These are phyloP conservation scores for Lachnellula subtilissima DNA, from an alignment of 2,329 filamentous ascomycete species.

Conservation along the genomic window DNA sequence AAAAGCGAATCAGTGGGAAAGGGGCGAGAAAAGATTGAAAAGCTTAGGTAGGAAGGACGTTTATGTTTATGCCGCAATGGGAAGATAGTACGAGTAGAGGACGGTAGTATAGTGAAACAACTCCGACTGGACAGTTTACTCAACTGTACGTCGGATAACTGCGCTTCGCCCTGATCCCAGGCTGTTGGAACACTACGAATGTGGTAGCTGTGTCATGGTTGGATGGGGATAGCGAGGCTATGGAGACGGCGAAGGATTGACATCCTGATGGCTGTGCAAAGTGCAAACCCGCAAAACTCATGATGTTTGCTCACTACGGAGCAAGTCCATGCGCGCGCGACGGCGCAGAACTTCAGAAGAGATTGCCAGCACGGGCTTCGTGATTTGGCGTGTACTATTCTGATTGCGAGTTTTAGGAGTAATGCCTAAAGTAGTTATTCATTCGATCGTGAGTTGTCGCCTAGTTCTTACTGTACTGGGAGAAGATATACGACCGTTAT, in stretches of 20 bases:
- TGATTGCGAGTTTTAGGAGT: neutral
- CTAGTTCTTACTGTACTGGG: neutral
- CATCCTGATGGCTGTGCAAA: slow-evolving; percentile 17
- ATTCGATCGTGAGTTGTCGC: neutral
- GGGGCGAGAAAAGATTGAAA: slow-evolving; percentile 2
- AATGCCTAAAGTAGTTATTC: too few species aligned
- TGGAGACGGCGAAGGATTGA: slow-evolving; percentile 11
- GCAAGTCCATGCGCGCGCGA: slow-evolving; percentile 9
- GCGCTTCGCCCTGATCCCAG: slow-evolving; percentile 3
- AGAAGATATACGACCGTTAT: neutral
- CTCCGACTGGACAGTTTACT: neutral
- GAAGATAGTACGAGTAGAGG: neutral
- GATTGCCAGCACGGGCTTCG: slow-evolving; percentile 6
- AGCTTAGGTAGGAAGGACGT: neutral
- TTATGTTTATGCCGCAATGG: slow-evolving; percentile 3
- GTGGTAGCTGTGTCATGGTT: neutral
- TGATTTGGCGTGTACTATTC: neutral
- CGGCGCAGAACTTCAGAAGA: neutral
- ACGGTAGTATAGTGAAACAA: neutral
- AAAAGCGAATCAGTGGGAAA: neutral
- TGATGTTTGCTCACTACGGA: too few species aligned
- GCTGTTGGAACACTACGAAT: slow-evolving; percentile 3
- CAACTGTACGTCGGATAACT: neutral
- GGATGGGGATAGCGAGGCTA: neutral
- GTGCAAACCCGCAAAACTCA: neutral